These are phyloP conservation scores for Emmonsiellopsis sp. DNA, from an alignment of 2,329 filamentous ascomycete species.

Conservation along the genomic window DNA sequence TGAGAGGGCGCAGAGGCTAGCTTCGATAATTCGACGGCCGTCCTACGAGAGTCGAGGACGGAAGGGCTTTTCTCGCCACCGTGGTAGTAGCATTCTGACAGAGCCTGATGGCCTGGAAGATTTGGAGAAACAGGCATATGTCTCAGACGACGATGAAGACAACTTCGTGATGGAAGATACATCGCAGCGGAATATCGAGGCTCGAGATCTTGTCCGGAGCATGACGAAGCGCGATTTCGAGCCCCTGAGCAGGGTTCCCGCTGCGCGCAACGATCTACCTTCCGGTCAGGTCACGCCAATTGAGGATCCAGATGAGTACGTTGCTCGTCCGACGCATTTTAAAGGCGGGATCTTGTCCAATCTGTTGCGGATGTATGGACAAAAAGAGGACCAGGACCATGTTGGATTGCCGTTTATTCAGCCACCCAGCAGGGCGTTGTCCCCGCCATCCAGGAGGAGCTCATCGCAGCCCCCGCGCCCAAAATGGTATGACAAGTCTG, in stretches of 20 bases:
- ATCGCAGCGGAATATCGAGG: conserved; percentile 17
- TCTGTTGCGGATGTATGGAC: conserved; percentile 58
- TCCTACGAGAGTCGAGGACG: conserved; percentile 18
- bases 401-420: conserved; percentile 4
- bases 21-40: conserved; percentile 23
- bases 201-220: conserved; percentile 24
- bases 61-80: conserved; percentile 3
- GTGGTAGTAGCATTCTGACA: too few relatives aligned
- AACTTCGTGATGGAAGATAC: conserved; percentile 5
- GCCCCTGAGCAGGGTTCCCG: conserved; percentile 23
- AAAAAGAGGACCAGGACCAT: conserved; percentile 20
- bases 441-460: not conserved
- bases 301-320: conserved; percentile 49
- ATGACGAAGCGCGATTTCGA: conserved; percentile 27
- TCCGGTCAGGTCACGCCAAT: conserved; percentile 1
- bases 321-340: conserved; percentile 52
- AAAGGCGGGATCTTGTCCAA: conserved; percentile 64
- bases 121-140: conserved; percentile 7
- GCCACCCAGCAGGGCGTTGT: conserved; percentile 3
- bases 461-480: conserved; percentile 18
- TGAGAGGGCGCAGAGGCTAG: conserved; percentile 24
- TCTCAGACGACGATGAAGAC: conserved; percentile 9
- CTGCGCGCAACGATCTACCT: conserved; percentile 19
- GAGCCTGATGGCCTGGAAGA: not conserved
- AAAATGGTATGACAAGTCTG: conserved; percentile 34